Evolutionary conservation across 202 grass and related monocot genomes (phyloP).

Genomic region (Zoysia matrella): DNA sequence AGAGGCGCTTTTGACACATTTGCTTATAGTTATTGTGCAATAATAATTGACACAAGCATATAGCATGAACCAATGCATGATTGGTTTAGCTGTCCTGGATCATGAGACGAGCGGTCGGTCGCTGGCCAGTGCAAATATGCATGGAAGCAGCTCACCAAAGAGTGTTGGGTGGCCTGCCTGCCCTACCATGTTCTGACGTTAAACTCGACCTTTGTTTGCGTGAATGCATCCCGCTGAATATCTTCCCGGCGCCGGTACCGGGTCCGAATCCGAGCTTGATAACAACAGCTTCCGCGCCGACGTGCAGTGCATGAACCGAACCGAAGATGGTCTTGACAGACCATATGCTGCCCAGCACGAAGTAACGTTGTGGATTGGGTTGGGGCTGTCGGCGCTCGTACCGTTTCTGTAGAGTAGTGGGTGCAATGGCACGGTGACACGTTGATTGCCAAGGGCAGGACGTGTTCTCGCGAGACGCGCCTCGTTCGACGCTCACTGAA

Average conservation of each 20-base stretch:
- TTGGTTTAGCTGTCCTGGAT: conserved; percentile 55
- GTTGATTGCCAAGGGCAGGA: not conserved
- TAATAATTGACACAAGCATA: not conserved
- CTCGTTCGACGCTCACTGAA: not conserved
- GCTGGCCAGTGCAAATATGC: conserved; percentile 3
- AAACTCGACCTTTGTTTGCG: conserved; percentile 1
- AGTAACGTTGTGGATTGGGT: not conserved
- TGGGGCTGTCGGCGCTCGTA: not conserved
- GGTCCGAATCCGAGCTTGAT: not conserved
- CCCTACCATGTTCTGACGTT: conserved; percentile 59
- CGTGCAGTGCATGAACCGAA: not conserved
- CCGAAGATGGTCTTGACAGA: not conserved
- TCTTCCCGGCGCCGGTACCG: not conserved
- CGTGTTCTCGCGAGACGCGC: not conserved
- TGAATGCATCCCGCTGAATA: not conserved
- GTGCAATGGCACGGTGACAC: too few relatives aligned
- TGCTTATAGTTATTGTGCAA: conserved; percentile 32
- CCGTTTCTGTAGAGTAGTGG: not conserved
- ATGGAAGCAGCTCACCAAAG: conserved; percentile 50
- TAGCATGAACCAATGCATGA: conserved; percentile 1
- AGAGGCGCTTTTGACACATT: conserved; percentile 13
- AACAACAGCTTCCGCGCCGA: not conserved
- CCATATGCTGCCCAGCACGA: not conserved
- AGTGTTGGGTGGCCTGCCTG: conserved; percentile 48
- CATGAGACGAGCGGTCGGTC: conserved; percentile 19